Percentiles rank a stretch among this genome's conserved stretches.
phyloP scores from a whole-genome alignment of 257 asterid genomes.

The Scutellaria baicalensis region DNA sequence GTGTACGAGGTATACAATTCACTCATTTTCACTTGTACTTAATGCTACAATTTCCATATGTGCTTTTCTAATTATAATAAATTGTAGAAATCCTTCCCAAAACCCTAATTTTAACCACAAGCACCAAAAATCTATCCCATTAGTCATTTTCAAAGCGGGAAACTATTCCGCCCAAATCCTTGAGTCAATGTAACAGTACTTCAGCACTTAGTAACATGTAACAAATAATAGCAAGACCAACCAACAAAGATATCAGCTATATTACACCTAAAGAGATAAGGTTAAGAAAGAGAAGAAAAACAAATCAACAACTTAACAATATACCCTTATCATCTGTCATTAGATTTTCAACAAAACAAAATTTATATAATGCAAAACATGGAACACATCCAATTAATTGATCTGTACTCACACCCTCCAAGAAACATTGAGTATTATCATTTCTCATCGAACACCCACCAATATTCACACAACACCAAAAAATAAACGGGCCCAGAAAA shows the following conservation, averaged over 20 bases:
- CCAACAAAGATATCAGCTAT: not conserved
- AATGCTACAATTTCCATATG: not conserved
- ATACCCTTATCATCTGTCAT: not conserved
- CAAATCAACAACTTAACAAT: not conserved
- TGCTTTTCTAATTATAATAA: not conserved
- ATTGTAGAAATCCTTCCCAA: not conserved
- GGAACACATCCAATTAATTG: not conserved
- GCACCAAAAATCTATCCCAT: no score
- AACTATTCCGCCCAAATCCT: not conserved
- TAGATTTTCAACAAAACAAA: not conserved
- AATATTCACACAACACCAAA: no score
- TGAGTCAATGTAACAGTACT: slow-evolving; percentile 3
- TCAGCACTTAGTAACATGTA: not conserved
- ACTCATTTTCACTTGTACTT: not conserved
- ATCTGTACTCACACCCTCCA: not conserved
- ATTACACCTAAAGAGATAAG: not conserved
- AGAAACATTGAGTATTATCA: no score
- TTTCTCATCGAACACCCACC: not conserved
- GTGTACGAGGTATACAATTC: not conserved
- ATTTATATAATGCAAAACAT: not conserved
- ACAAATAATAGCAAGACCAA: not conserved
- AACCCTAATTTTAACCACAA: not conserved
- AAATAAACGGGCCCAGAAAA: not conserved
- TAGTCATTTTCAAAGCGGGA: not conserved
- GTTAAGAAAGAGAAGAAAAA: not conserved